Evolutionary conservation across 176 grass and related monocot species (phyloP).

Genomic region (Carex parvula): DNA sequence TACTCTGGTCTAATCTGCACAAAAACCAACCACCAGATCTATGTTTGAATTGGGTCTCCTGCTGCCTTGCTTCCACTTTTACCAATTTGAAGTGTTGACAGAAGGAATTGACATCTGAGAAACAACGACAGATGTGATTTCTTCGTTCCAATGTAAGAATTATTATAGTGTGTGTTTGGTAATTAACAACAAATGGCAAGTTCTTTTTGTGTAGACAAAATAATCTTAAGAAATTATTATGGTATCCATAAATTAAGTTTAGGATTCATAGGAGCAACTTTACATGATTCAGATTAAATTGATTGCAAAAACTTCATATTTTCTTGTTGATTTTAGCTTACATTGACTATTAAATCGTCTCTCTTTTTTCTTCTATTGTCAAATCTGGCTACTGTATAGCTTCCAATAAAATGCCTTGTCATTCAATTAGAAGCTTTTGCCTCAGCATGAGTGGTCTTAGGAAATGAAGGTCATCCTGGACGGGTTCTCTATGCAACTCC

Average conservation of each 20-base stretch:
- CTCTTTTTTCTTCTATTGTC: not conserved
- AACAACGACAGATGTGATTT: not conserved
- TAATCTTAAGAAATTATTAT: not conserved
- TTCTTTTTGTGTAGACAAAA: not conserved
- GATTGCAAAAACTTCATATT: not conserved
- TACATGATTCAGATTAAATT: not conserved
- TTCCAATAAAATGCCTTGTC: not conserved
- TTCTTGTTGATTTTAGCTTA: not conserved
- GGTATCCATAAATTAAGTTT: not conserved
- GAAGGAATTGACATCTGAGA: not conserved
- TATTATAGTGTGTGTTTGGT: not conserved
- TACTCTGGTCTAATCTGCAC: not conserved
- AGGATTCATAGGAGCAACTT: not conserved
- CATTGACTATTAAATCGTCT: not conserved
- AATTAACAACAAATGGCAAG: not conserved
- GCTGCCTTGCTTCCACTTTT: not conserved
- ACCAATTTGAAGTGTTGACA: not conserved
- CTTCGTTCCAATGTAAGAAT: not conserved
- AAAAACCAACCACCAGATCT: not conserved
- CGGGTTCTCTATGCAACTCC: not conserved
- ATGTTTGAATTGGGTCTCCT: not conserved
- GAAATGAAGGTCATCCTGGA: not conserved
- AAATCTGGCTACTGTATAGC: not conserved
- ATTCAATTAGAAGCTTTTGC: not conserved
- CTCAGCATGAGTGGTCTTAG: not conserved